Conservation (phyloP, 2,329 filamentous ascomycete species). For the Thelonectria rubi region DNA sequence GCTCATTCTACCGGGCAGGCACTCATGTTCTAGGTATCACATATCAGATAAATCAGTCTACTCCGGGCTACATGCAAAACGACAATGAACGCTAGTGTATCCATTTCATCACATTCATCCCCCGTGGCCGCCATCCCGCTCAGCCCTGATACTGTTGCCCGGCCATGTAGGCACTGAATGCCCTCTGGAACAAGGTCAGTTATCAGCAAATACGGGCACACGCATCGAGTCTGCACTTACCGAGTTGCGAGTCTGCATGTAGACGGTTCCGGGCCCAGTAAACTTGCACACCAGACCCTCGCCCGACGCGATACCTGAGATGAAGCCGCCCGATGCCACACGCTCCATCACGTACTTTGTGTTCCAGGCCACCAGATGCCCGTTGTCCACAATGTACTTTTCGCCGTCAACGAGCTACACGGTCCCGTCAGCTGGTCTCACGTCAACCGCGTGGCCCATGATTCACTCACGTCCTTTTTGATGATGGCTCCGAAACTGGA, state of each 20-base stretch:
- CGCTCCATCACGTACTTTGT: constrained; percentile 92
- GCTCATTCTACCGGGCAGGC: background rate
- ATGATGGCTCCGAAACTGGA: constrained; percentile 96
- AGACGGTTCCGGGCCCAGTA: constrained; percentile 88
- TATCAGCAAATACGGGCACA: background rate
- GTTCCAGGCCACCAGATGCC: constrained; percentile 96
- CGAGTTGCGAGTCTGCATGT: constrained; percentile 90
- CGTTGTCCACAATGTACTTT: constrained; percentile 92
- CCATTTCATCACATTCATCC: background rate
- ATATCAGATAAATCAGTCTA: constrained; percentile 22
- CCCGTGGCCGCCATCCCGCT: background rate
- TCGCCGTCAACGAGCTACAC: constrained; percentile 71
- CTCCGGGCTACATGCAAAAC: constrained; percentile 27
- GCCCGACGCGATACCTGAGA: constrained; percentile 82
- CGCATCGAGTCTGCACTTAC: constrained; percentile 52
- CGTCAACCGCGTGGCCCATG: background rate
- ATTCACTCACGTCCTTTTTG: constrained; percentile 80
- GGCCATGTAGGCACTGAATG: constrained; percentile 62
- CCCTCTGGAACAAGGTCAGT: constrained; percentile 50
- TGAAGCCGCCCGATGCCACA: constrained; percentile 87
- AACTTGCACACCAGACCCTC: constrained; percentile 97
- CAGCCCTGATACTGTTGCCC: constrained; percentile 53
- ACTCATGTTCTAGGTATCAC: constrained; percentile 31
- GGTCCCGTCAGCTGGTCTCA: constrained; percentile 17
- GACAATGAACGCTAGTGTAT: constrained; percentile 7